Evolutionary conservation across 345 rosid species (phyloP).

Genomic region (Camelina laxa): DNA sequence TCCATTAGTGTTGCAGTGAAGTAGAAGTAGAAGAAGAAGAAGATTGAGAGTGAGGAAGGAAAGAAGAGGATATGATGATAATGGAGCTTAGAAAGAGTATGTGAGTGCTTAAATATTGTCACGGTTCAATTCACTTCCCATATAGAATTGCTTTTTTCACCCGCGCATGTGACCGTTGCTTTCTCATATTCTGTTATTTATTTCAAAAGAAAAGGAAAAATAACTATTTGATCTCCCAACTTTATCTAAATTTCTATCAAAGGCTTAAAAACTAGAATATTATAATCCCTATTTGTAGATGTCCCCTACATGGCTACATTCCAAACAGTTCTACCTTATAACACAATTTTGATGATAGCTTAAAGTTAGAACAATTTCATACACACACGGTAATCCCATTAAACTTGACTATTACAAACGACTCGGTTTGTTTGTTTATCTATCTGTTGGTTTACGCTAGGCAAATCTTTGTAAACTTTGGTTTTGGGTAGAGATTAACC

Average conservation of each 20-base stretch:
- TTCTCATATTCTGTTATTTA: conserved; percentile 40
- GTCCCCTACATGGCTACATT: conserved; percentile 7
- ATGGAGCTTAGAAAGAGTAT: conserved; percentile 39
- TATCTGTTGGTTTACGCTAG: too few species aligned
- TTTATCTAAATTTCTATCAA: conserved; percentile 3
- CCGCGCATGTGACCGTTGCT: conserved; percentile 65
- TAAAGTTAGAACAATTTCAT: not conserved
- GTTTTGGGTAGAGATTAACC: too few species aligned
- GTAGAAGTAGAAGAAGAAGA: conserved; percentile 26
- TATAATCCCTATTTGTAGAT: not conserved
- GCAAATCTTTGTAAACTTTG: too few species aligned
- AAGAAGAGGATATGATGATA: conserved; percentile 56
- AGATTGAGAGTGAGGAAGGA: conserved; percentile 34
- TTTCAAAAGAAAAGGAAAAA: not conserved
- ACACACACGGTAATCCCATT: not conserved
- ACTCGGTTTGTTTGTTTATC: not conserved
- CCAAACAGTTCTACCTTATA: conserved; percentile 16
- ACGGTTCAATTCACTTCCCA: conserved; percentile 51
- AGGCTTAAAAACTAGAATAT: not conserved
- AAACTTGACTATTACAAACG: too few species aligned
- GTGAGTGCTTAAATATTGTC: conserved; percentile 59
- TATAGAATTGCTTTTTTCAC: conserved; percentile 43
- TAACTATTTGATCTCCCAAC: not conserved
- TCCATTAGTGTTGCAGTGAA: conserved; percentile 40
- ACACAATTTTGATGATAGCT: conserved; percentile 11